Percentiles rank a stretch among this genome's conserved stretches.
These are phyloP conservation scores for Aspergillus japonicus DNA, from an alignment of 2,329 filamentous ascomycete genomes.

Conservation along the genomic window DNA sequence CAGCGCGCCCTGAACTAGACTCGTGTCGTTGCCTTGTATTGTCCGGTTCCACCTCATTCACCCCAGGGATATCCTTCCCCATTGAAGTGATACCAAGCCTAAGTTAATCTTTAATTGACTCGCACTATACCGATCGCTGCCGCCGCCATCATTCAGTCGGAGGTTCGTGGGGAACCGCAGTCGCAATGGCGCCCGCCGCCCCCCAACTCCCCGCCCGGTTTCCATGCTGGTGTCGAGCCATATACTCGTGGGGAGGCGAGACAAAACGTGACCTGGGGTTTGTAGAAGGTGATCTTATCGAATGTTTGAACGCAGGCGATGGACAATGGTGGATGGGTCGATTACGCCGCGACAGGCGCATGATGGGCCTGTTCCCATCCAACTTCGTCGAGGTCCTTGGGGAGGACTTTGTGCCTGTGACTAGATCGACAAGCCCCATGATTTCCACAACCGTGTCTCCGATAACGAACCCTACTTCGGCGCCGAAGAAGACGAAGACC, in stretches of 20 bases:
- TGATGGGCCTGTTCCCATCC: slow-evolving; percentile 90
- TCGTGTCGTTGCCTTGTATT: neutral
- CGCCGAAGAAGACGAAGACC: slow-evolving; percentile 59
- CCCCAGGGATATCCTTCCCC: neutral
- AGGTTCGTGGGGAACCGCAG: slow-evolving; percentile 7
- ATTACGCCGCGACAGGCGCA: slow-evolving; percentile 81
- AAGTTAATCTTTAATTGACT: neutral
- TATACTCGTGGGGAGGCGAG: slow-evolving; percentile 95
- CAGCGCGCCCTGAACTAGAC: neutral
- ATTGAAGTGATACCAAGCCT: neutral
- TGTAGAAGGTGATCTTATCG: slow-evolving; percentile 95
- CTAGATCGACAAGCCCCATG: slow-evolving; percentile 53
- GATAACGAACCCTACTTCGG: slow-evolving; percentile 45
- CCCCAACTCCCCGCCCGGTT: slow-evolving; percentile 69
- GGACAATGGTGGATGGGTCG: slow-evolving; percentile 98
- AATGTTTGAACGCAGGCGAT: slow-evolving; percentile 96
- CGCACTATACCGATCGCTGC: neutral
- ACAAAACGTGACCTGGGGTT: slow-evolving; percentile 94
- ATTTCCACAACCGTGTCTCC: slow-evolving; percentile 51
- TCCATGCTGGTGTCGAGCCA: slow-evolving; percentile 86
- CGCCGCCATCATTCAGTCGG: neutral
- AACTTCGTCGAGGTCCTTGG: slow-evolving; percentile 94
- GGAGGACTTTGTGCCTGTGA: slow-evolving; percentile 73
- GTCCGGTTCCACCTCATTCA: neutral
- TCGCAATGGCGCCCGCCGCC: slow-evolving; percentile 47